Conservation (phyloP, 805 yeast species). For the Lipomyces kockii region DNA sequence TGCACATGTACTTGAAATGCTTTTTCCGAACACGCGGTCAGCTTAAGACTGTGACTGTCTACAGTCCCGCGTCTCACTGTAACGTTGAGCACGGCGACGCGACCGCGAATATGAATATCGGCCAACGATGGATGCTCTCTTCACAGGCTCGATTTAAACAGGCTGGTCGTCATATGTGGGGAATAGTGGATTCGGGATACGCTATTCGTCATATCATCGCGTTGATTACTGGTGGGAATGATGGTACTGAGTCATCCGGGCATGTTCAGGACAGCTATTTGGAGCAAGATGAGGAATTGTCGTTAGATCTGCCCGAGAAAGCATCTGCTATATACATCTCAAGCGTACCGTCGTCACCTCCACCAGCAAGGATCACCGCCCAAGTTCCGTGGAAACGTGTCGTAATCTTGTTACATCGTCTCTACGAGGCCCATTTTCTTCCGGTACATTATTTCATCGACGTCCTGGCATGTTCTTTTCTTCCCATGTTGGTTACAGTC, state of each 20-base stretch:
- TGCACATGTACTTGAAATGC: slow-evolving; percentile 38
- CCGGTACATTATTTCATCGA: slow-evolving; percentile 36
- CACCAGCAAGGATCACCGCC: neutral
- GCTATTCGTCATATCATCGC: slow-evolving; percentile 24
- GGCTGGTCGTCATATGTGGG: slow-evolving; percentile 40
- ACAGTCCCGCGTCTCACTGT: slow-evolving; percentile 37
- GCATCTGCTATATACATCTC: neutral
- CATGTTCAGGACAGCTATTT: neutral
- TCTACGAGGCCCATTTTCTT: slow-evolving; percentile 38
- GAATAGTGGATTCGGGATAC: slow-evolving; percentile 37
- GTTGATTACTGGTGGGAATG: neutral
- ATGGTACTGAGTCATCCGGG: neutral
- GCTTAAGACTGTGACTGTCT: slow-evolving; percentile 29
- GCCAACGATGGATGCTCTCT: slow-evolving; percentile 23
- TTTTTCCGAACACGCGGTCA: slow-evolving; percentile 30
- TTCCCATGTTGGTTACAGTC: slow-evolving; percentile 9
- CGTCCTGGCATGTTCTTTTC: slow-evolving; percentile 28
- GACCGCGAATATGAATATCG: neutral
- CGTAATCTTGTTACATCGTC: slow-evolving; percentile 27
- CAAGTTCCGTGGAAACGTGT: slow-evolving; percentile 20
- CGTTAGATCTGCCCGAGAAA: neutral
- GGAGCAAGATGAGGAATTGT: slow-evolving; percentile 1
- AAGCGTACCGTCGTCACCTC: neutral
- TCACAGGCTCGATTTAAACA: slow-evolving; percentile 32
- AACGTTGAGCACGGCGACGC: slow-evolving; percentile 30